A percentile compares a stretch with the other conserved stretches of the same genome.
Evolutionary conservation across 257 asterid species (phyloP).

Genomic region (Schizonepeta tenuifolia): DNA sequence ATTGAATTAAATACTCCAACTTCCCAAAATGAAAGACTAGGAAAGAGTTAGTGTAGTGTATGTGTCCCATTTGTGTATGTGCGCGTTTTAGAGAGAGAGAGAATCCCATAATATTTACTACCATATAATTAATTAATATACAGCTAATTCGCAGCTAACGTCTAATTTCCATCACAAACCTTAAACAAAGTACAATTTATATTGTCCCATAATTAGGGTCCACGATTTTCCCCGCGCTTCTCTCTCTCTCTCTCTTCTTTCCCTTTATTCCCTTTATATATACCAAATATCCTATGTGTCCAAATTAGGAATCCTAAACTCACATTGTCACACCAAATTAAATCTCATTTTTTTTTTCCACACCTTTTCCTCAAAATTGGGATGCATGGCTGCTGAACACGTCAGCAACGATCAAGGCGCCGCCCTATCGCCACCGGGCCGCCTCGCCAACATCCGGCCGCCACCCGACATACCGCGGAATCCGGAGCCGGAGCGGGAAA

Average conservation of each 20-base stretch:
- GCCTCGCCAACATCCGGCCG: slow-evolving; percentile 38
- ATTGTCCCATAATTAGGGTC: slow-evolving; percentile 22
- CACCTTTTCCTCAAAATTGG: not conserved
- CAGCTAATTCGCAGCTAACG: slow-evolving; percentile 21
- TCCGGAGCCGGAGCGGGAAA: slow-evolving; percentile 55
- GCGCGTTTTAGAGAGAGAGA: not conserved
- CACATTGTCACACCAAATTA: not conserved
- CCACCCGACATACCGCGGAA: slow-evolving; percentile 54
- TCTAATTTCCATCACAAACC: not conserved
- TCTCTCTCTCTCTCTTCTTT: not conserved
- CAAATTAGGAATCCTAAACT: not conserved
- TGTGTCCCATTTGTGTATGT: not conserved
- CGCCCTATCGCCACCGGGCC: slow-evolving; percentile 12
- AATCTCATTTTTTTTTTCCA: too few relatives aligned
- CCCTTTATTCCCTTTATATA: slow-evolving; percentile 33
- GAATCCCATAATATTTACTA: not conserved
- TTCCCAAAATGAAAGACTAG: not conserved
- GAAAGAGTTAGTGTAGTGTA: not conserved
- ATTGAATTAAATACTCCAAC: not conserved
- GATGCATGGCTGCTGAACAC: slow-evolving; percentile 36
- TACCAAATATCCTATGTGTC: slow-evolving; percentile 12
- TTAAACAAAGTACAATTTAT: slow-evolving; percentile 5
- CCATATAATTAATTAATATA: not conserved
- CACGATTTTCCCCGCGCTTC: slow-evolving; percentile 58
- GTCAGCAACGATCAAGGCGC: not conserved